These are phyloP conservation scores for Saccharomyces kudriavzevii DNA, from an alignment of 805 yeast genomes.

Conservation along the genomic window DNA sequence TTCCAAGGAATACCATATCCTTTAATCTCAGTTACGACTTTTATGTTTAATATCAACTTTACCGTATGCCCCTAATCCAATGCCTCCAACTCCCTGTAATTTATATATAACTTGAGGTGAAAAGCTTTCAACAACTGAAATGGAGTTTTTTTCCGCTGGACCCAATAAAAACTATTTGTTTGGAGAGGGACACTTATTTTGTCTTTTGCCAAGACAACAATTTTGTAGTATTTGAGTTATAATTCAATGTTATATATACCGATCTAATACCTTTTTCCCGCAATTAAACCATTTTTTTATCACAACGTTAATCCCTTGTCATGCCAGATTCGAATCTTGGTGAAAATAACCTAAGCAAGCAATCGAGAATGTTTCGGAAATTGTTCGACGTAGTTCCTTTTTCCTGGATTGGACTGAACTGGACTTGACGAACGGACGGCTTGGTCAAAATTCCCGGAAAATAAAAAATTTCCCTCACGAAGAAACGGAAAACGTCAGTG, in stretches of 20 bases:
- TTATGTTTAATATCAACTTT: neutral
- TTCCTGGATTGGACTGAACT: neutral
- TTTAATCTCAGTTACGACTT: neutral
- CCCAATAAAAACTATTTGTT: neutral
- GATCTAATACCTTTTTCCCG: neutral
- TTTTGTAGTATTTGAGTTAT: neutral
- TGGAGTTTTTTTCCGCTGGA: neutral
- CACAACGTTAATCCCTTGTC: neutral
- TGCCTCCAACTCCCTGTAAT: neutral
- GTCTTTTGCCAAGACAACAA: neutral
- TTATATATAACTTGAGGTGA: neutral
- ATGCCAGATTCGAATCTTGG: neutral
- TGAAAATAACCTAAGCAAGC: neutral
- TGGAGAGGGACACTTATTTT: neutral
- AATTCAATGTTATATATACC: neutral
- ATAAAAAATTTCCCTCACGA: neutral
- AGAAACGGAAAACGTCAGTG: neutral
- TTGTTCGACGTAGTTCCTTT: neutral
- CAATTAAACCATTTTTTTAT: neutral
- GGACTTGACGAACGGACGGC: too few species aligned
- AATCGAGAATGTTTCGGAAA: neutral
- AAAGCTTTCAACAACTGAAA: neutral
- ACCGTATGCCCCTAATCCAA: neutral
- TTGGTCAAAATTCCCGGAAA: neutral
- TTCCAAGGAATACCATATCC: neutral